Evolutionary conservation across 768 basidiomycete genomes (phyloP), one percentile per base, ranked within the genome.

Genomic region (Boletus tylopilopsis): DNA sequence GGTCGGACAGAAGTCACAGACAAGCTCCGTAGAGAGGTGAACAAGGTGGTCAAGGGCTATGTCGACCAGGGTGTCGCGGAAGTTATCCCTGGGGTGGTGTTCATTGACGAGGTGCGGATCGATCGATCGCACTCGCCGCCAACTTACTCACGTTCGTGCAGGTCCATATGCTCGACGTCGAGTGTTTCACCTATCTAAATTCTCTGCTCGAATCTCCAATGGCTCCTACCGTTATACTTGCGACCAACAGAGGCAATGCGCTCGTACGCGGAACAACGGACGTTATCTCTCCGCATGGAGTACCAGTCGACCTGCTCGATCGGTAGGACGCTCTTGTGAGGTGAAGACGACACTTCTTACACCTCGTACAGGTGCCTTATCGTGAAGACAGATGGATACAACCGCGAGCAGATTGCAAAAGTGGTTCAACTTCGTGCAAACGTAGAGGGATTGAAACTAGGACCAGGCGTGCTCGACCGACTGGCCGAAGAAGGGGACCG

Each of bases 131-230:
- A 30, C 29, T 6, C 6, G 13, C 6, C 29, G 11, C 13, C 29
- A 29, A 13, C 29, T 30, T 30, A 30, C 13, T 10, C 13, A 6
- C 5, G 29, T 30, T 30, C 12, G 29, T 30, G 29, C 29, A 30
- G 29, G 95, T 98, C 21, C 96, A 99, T 72, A 98, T 98, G 95
- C 84, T 99, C 52, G 96, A 99, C 68, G 94, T 98, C 29, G 96
- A 99, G 68, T 97, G 94, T 68, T 99, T 98, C 75, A 97, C 96
- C 5, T 99, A 95, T 71, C 80, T 99, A 32, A 98, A 98, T 68
- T 86, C 93, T 11, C 80, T 97, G 9, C 79, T 99, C 39, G 96
- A 98, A 69, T 94, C 93, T 0, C 84, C 90, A 3, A 92, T 99
- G 85, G 94, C 96, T 4, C 96, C 96, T 0, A 96, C 96, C 5